Conservation (phyloP, 768 basidiomycete genomes). For the Floccularia luteovirens region DNA sequence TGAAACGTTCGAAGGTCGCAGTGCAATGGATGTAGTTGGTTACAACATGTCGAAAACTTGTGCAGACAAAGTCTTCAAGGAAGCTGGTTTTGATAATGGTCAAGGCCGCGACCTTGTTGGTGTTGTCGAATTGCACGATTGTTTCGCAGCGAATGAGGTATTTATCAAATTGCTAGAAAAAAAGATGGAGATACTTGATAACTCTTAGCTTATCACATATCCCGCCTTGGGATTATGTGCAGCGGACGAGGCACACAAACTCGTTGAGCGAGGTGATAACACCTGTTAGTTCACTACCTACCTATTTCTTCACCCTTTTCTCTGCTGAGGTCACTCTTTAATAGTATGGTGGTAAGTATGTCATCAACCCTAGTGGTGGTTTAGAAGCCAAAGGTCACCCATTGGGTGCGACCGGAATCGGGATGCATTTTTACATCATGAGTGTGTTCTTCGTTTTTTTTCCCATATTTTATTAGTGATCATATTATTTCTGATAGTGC, state of each 20-base stretch:
- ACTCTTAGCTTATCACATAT: conserved; percentile 65
- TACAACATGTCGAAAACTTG: conserved; percentile 67
- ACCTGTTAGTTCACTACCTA: conserved; percentile 41
- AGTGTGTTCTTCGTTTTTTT: conserved; percentile 32
- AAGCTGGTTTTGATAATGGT: conserved; percentile 62
- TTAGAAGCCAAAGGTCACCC: conserved; percentile 89
- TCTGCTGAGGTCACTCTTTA: background rate
- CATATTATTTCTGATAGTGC: conserved; percentile 37
- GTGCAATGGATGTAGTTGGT: conserved; percentile 78
- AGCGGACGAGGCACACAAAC: conserved; percentile 57
- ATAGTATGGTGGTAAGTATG: conserved; percentile 79
- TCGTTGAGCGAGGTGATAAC: conserved; percentile 73
- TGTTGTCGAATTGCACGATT: conserved; percentile 84
- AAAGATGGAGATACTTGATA: background rate
- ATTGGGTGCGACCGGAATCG: conserved; percentile 74
- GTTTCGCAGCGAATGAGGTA: conserved; percentile 79
- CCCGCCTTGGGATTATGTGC: conserved; percentile 71
- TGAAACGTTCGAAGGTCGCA: conserved; percentile 54
- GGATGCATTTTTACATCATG: conserved; percentile 84
- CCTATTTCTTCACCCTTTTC: background rate
- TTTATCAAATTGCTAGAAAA: conserved; percentile 4
- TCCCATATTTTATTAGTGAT: conserved; percentile 2
- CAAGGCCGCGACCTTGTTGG: conserved; percentile 67
- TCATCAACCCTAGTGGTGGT: conserved; percentile 80
- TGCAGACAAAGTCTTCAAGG: conserved; percentile 60